These are phyloP conservation scores for Quercus phellos DNA, from an alignment of 331 rosid genomes.

Conservation along the genomic window DNA sequence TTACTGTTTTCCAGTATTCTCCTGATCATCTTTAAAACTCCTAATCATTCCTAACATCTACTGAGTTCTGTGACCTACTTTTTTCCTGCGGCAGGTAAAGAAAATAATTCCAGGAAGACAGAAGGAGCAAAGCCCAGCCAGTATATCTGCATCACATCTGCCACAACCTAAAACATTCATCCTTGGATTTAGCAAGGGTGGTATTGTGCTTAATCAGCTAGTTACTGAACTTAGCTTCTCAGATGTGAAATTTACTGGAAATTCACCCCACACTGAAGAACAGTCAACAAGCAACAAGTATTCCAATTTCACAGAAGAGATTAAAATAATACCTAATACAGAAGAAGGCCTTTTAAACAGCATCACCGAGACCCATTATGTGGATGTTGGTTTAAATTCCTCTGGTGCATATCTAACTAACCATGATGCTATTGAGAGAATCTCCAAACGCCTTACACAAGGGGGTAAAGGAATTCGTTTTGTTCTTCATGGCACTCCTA, in stretches of 20 bases:
- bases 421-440: slow-evolving; percentile 38
- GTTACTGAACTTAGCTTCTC: slow-evolving; percentile 65
- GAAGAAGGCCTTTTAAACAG: slow-evolving; percentile 49
- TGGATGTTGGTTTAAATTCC: slow-evolving; percentile 83
- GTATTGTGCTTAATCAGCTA: slow-evolving; percentile 75
- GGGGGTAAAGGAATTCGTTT: slow-evolving; percentile 39
- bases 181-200: slow-evolving; percentile 95
- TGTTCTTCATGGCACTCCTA: slow-evolving; percentile 80
- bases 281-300: slow-evolving; percentile 6
- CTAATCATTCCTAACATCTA: not conserved
- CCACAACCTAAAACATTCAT: slow-evolving; percentile 46
- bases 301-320: slow-evolving; percentile 19
- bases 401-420: slow-evolving; percentile 68
- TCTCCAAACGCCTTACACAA: slow-evolving; percentile 38
- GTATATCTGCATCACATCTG: slow-evolving; percentile 6
- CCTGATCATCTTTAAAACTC: not conserved
- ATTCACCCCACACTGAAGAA: slow-evolving; percentile 15
- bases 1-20: not conserved
- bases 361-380: slow-evolving; percentile 71
- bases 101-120: slow-evolving; percentile 21
- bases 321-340: slow-evolving; percentile 39
- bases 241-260: slow-evolving; percentile 18
- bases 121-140: slow-evolving; percentile 11
- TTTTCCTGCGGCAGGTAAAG: slow-evolving; percentile 41
- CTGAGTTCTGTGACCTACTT: slow-evolving; percentile 3